A percentile compares a stretch with the other conserved stretches of the same genome.
Conservation (phyloP, 2,329 filamentous ascomycete genomes). For the Grosmannia huntii region DNA sequence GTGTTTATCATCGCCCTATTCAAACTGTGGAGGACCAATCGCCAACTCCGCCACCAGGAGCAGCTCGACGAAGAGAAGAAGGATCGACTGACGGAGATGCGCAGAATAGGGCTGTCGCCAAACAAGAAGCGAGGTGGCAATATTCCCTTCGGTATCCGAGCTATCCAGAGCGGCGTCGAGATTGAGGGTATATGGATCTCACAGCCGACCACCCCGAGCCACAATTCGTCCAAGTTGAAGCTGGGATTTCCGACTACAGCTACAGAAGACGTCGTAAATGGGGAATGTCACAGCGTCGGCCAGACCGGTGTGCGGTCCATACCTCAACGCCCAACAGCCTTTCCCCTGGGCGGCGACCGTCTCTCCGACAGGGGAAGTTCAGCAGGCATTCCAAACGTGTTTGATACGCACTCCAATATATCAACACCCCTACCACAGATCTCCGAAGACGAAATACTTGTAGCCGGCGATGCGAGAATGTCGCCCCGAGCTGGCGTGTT, state of each 20-base stretch:
- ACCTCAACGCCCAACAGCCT: background rate
- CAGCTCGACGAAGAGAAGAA: conserved; percentile 54
- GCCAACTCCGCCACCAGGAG: conserved; percentile 42
- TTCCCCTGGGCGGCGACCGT: background rate
- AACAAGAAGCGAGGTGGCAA: conserved; percentile 34
- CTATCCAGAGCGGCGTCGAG: conserved; percentile 70
- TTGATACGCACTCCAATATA: conserved; percentile 5
- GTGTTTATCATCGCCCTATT: conserved; percentile 56
- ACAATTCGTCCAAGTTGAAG: conserved; percentile 11
- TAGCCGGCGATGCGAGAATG: background rate
- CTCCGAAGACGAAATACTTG: conserved; percentile 5
- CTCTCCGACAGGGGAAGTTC: background rate
- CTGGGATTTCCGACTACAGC: background rate
- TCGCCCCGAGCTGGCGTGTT: conserved; percentile 3
- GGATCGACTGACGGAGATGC: conserved; percentile 38
- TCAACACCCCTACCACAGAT: conserved; percentile 12
- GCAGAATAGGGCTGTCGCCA: conserved; percentile 36
- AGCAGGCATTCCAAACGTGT: background rate
- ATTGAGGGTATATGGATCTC: conserved; percentile 78
- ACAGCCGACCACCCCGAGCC: conserved; percentile 29
- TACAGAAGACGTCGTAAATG: conserved; percentile 1
- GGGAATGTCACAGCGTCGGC: no score
- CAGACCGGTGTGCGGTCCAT: background rate
- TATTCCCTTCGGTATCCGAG: conserved; percentile 76
- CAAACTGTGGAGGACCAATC: conserved; percentile 54